A percentile compares a stretch with the other conserved stretches of the same genome.
These are phyloP conservation scores for Conoideocrella luteorostrata DNA, from an alignment of 2,329 filamentous ascomycete species.

Conservation along the genomic window DNA sequence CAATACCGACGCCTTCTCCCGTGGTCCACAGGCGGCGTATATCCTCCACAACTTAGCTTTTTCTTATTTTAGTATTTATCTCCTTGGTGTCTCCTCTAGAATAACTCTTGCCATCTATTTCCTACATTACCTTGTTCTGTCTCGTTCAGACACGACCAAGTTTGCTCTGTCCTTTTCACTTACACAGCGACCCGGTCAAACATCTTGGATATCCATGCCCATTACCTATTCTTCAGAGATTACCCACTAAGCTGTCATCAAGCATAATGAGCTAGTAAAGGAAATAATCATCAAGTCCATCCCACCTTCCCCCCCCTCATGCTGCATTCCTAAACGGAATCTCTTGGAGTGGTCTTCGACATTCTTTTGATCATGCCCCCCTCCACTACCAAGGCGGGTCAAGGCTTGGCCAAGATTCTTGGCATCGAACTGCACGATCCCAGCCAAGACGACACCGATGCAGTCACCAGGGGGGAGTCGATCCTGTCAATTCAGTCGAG, in stretches of 20 bases:
- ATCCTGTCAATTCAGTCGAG: conserved; percentile 66
- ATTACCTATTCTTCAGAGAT: no score
- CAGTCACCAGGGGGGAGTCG: conserved; percentile 71
- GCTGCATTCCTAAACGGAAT: not conserved
- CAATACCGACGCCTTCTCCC: not conserved
- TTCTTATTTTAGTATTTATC: not conserved
- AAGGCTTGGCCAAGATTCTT: conserved; percentile 68
- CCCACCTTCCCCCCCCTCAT: no score
- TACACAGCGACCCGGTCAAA: not conserved
- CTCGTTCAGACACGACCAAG: no score
- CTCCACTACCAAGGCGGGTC: conserved; percentile 56
- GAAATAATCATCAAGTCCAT: no score
- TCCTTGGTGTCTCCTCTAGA: not conserved
- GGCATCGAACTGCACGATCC: conserved; percentile 71
- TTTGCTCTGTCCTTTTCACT: not conserved
- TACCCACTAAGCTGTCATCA: no score
- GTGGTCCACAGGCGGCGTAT: not conserved
- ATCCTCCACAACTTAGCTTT: conserved; percentile 3
- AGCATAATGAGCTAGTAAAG: not conserved
- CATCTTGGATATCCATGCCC: no score
- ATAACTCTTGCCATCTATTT: not conserved
- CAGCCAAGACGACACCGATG: conserved; percentile 41
- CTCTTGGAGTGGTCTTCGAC: no score
- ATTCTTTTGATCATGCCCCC: conserved; percentile 31
- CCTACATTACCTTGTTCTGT: not conserved